Base-by-base conservation (phyloP, 2,329 filamentous ascomycete species). In the Arthrobotrys sinensis region DNA sequence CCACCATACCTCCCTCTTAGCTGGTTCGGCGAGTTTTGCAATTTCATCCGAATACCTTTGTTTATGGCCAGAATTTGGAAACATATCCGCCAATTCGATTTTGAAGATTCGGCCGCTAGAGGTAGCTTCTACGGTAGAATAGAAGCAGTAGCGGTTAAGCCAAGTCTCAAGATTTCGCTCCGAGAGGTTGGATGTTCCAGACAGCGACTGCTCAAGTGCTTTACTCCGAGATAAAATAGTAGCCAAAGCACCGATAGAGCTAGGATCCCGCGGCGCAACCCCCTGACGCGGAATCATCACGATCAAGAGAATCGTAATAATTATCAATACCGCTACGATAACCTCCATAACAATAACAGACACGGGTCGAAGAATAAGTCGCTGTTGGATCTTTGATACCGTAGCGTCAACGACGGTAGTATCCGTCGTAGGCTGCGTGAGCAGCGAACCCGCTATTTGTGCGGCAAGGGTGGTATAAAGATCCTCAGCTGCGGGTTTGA, bases 341-440 rank as follows among this genome's bases (percentile, higher is more conserved):
- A 76, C 24, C 16, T 76, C 70, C 77, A 80, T 80, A 1, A 80
- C 68, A 8, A 66, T 72, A 19, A 80, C 60, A 28, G 77, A 80
- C 10, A 80, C 70, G 1, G 77, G 70, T 16, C 67, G 65, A 53
- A 80, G 60, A 8, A 80, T 65, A 19, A 80, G 53, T 36, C 77
- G 65, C 38, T 76, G 77, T n/a, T 72, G 71, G 34, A 60, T 63
- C 32, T 45, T 66, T 21, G 36, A 50, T 2, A 76, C 52, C 3
- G 34, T 68, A 3, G 52, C 77, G 55, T 76, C 67, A 3, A 65
- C 67, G 4, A 50, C 11, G 5, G 46, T 34, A 16, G 36, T 50
- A 16, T 53, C 36, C 7, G 14, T 34, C 12, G 50, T 43, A 3
- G 62, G 60, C 10, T 52, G 34, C 4, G 14, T 53, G 11, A 78